A percentile compares a stretch with the other conserved stretches of the same genome.
phyloP scores from a whole-genome alignment of 495 filamentous ascomycete species.

The Penicillium pulvis region DNA sequence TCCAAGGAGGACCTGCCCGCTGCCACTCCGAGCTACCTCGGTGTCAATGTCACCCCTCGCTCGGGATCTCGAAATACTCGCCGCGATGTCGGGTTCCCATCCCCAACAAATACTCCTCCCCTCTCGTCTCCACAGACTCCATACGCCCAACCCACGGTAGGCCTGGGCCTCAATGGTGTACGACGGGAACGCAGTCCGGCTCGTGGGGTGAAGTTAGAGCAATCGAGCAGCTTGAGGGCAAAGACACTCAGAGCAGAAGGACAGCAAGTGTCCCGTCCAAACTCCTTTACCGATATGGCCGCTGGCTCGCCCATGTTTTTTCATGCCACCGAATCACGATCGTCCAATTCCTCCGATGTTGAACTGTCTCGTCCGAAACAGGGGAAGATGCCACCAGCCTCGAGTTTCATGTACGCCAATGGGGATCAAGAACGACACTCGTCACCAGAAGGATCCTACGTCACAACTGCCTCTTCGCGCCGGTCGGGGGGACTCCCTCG shows the following conservation, averaged over 20 bases:
- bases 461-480: slow-evolving; percentile 26
- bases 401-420: slow-evolving; percentile 63
- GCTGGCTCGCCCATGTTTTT: slow-evolving; percentile 66
- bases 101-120: slow-evolving; percentile 58
- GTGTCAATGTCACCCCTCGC: slow-evolving; percentile 70
- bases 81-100: slow-evolving; percentile 63
- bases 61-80: slow-evolving; percentile 67
- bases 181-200: slow-evolving; percentile 45
- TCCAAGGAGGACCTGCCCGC: slow-evolving; percentile 42
- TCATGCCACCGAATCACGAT: slow-evolving; percentile 53
- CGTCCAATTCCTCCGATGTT: slow-evolving; percentile 16
- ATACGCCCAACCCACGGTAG: slow-evolving; percentile 33
- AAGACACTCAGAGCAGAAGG: slow-evolving; percentile 40
- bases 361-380: slow-evolving; percentile 11
- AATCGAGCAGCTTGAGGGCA: slow-evolving; percentile 33
- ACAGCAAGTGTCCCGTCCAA: slow-evolving; percentile 31
- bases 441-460: slow-evolving; percentile 23
- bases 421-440: slow-evolving; percentile 44
- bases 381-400: slow-evolving; percentile 34
- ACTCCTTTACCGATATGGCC: slow-evolving; percentile 34
- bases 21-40: slow-evolving; percentile 58
- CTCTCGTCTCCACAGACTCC: slow-evolving; percentile 37
- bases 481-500: slow-evolving; percentile 44
- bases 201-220: slow-evolving; percentile 37
- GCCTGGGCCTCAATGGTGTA: slow-evolving; percentile 27